Base-by-base conservation (phyloP, 345 rosid species). In the Tarenaya hassleriana region DNA sequence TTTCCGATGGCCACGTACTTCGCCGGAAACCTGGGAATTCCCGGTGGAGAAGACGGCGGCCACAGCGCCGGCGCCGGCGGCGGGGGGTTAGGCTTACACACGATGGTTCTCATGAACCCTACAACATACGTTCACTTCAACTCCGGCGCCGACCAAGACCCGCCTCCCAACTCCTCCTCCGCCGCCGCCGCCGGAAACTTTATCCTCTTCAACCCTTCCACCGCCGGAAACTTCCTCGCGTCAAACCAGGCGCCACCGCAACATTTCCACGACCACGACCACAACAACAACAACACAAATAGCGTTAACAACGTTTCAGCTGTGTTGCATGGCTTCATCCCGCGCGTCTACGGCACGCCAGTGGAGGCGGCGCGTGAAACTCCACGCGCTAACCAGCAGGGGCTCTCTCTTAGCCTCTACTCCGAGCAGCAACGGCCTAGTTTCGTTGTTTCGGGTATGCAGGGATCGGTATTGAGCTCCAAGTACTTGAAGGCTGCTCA, bases 31-130 rank as follows among this genome's bases (percentile, higher is more conserved):
- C 29, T 5, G 29, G 29, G 29, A 24, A 24, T 24, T 24, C 29
- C 29, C 29, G 29, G 29, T 5, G 29, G 29, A 24, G 29, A 24
- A 2, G 3, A 2, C 29, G 29, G 29, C 29, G 29, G 29, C 2
- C 3, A 24, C 2, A 5, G 5, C 29, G 29, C 2, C 5, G 5
- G 29, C 29, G 29, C 3, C 2, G 5, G 29, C 2, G 29, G 29
- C 2, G 29, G 29, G 5, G 29, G 29, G 5, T 24, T 24, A 24
- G 95, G 97, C 4, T 66, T 92, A 3, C 98, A 92, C 48, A 87
- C 96, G 56, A 91, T 91, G 24, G 71, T 87, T 11, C 88, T 91
- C 54, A 91, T 87, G 98, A 91, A 91, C 77, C 98, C 98, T 46
- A 58, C 80, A 15, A 67, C 81, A 32, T 92, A 92, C 65, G 95